Evolutionary conservation across 2,329 filamentous ascomycete genomes (phyloP).

Genomic region (Neofusicoccum cordaticola): DNA sequence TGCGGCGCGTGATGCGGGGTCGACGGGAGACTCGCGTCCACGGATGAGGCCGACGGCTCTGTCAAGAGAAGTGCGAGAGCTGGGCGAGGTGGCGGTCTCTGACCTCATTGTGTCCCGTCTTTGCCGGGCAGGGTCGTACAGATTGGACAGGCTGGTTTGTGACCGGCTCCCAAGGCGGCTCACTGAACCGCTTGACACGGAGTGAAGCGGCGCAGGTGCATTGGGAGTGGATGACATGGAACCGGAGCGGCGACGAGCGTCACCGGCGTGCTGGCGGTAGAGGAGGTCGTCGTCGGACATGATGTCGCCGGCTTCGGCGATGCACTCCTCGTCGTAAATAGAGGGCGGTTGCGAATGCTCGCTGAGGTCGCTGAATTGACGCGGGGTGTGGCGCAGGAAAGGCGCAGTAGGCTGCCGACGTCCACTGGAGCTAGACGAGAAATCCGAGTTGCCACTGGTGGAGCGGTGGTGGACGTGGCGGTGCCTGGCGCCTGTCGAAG

Average conservation of each 20-base stretch:
- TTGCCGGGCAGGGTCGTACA: constrained; percentile 40
- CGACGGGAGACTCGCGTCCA: constrained; percentile 46
- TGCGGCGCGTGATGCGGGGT: constrained; percentile 54
- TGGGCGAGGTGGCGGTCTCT: constrained; percentile 50
- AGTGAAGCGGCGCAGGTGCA: constrained; percentile 32
- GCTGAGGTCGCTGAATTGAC: constrained; percentile 53
- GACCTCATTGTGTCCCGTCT: constrained; percentile 50
- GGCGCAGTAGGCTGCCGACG: constrained; percentile 47
- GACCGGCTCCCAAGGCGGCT: constrained; percentile 51
- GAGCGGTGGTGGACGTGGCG: constrained; percentile 49
- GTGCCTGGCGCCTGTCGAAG: constrained; percentile 37
- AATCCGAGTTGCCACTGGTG: constrained; percentile 54
- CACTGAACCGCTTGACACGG: constrained; percentile 35
- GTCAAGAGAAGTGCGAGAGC: constrained; percentile 56
- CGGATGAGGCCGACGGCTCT: constrained; percentile 53
- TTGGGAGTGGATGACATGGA: constrained; percentile 41
- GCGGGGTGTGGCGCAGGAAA: constrained; percentile 56
- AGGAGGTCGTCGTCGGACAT: constrained; percentile 47
- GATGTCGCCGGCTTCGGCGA: constrained; percentile 44
- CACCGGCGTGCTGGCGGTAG: constrained; percentile 37
- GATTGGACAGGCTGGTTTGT: constrained; percentile 52
- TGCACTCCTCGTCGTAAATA: constrained; percentile 44
- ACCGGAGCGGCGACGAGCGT: constrained; percentile 41
- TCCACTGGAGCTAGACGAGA: constrained; percentile 49
- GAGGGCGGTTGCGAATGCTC: constrained; percentile 51